Percentiles rank a stretch among this genome's conserved stretches.
phyloP scores from a whole-genome alignment of 495 filamentous ascomycete species.

The Pyrenula massariospora region DNA sequence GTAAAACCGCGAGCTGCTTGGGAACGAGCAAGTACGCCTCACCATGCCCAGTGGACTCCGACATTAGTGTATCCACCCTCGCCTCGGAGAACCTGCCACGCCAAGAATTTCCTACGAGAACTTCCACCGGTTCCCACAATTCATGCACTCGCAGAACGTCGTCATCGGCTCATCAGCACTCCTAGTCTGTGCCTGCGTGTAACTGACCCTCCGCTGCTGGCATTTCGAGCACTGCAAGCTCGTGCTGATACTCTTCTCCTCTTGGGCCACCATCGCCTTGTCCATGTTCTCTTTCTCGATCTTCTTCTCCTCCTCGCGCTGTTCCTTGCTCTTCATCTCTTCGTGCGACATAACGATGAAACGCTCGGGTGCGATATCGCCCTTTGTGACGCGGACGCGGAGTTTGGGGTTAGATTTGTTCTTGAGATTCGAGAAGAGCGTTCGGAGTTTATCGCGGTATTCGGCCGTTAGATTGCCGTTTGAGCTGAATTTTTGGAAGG shows the following conservation, averaged over 20 bases:
- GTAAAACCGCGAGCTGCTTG: too few species aligned
- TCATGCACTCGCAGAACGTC: slow-evolving; percentile 35
- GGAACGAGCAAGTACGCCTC: too few species aligned
- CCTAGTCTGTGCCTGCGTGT: slow-evolving; percentile 91
- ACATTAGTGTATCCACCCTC: too few species aligned
- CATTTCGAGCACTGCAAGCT: slow-evolving; percentile 82
- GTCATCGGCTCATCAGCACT: slow-evolving; percentile 65
- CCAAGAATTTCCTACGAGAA: not conserved
- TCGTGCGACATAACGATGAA: slow-evolving; percentile 68
- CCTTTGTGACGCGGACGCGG: slow-evolving; percentile 59
- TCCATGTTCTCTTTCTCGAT: slow-evolving; percentile 87
- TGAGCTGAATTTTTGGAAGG: slow-evolving; percentile 31
- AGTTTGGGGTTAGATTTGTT: slow-evolving; percentile 73
- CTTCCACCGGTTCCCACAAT: slow-evolving; percentile 39
- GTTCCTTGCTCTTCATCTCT: slow-evolving; percentile 67
- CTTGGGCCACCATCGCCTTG: slow-evolving; percentile 83
- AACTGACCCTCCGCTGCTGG: slow-evolving; percentile 82
- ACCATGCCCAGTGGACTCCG: too few species aligned
- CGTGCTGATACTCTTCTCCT: slow-evolving; percentile 75
- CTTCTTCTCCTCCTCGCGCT: slow-evolving; percentile 50
- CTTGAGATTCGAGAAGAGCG: slow-evolving; percentile 87
- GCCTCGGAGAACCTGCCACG: too few species aligned
- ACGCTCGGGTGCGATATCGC: slow-evolving; percentile 53
- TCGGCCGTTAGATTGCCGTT: slow-evolving; percentile 31
- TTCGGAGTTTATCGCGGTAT: slow-evolving; percentile 81